These are phyloP conservation scores for Chloranthus sessilifolius DNA, from an alignment of 164 flowering plant species.

Conservation along the genomic window DNA sequence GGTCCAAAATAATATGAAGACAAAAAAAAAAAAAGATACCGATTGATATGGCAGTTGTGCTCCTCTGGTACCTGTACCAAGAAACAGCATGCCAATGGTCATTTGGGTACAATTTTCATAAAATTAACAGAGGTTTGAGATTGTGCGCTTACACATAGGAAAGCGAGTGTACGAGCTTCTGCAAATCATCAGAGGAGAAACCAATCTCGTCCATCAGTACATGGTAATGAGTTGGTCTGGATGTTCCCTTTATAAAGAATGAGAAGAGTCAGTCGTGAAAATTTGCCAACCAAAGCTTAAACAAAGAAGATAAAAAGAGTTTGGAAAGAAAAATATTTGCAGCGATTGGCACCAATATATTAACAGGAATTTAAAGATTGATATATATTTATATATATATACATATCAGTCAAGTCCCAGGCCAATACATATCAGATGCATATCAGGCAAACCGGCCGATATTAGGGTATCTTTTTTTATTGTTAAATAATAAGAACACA, in stretches of 20 bases:
- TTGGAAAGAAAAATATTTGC: not conserved
- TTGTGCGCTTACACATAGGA: slow-evolving; percentile 71
- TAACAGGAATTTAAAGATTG: no score
- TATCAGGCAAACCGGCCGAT: no score
- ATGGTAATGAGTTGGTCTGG: slow-evolving; percentile 84
- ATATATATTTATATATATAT: no score
- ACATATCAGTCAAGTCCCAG: no score
- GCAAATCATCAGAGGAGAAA: slow-evolving; percentile 70
- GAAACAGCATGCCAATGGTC: not conserved
- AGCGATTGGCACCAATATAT: not conserved
- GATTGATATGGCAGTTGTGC: slow-evolving; percentile 66
- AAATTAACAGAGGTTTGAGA: not conserved
- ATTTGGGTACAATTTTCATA: not conserved
- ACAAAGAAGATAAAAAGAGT: not conserved
- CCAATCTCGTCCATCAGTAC: slow-evolving; percentile 89
- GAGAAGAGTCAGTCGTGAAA: not conserved
- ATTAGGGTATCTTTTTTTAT: no score
- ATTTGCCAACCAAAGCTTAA: not conserved
- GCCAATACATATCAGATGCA: no score
- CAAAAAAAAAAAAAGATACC: slow-evolving; percentile 33
- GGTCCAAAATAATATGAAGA: not conserved
- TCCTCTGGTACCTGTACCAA: slow-evolving; percentile 68
- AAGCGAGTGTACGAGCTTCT: slow-evolving; percentile 60
- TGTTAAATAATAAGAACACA: no score
- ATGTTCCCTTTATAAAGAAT: slow-evolving; percentile 55